These are phyloP conservation scores for Leucocoprinus birnbaumii DNA, from an alignment of 768 basidiomycete species.

Conservation along the genomic window DNA sequence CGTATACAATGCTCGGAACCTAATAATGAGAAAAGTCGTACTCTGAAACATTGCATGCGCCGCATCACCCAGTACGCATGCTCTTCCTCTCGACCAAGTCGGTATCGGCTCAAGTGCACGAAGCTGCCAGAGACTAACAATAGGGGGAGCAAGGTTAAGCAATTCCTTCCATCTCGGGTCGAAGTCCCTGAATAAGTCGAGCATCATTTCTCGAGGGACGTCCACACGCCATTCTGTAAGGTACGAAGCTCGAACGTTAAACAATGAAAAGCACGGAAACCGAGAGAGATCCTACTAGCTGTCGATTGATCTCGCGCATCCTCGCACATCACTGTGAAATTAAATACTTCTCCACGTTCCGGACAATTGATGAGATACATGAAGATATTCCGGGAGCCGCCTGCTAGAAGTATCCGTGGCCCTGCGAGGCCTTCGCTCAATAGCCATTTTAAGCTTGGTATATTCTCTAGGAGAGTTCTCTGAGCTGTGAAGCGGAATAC, in stretches of 20 bases:
- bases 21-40: neutral
- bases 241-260: neutral
- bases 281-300: neutral
- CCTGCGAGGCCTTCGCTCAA: neutral
- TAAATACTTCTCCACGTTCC: neutral
- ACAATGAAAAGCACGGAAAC: neutral
- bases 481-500: neutral
- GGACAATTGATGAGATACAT: neutral
- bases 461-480: neutral
- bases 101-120: neutral
- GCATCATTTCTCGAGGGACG: neutral
- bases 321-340: neutral
- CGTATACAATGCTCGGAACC: too few species aligned
- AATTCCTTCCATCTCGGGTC: neutral
- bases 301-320: neutral
- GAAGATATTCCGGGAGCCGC: neutral
- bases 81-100: neutral
- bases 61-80: neutral
- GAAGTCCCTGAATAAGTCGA: neutral
- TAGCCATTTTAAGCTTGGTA: neutral
- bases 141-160: neutral
- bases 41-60: constrained; percentile 1
- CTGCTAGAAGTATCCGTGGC: neutral
- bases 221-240: neutral
- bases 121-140: neutral